phyloP scores from a whole-genome alignment of 2,329 filamentous ascomycete species.

The Trichoderma atroviride region DNA sequence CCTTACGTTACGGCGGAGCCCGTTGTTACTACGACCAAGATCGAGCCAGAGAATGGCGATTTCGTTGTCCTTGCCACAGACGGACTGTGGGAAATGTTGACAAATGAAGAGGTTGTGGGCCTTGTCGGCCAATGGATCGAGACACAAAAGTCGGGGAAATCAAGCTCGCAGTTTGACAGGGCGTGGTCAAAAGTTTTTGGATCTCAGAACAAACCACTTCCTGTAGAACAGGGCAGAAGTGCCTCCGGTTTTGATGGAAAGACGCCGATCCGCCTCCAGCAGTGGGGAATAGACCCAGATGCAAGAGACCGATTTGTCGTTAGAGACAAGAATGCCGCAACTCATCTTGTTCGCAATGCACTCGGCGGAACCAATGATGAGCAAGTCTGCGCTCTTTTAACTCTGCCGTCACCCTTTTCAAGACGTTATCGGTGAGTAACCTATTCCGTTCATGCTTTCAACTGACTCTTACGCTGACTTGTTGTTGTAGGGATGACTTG shows the following conservation, averaged over 20 bases:
- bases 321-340: slow-evolving; percentile 94
- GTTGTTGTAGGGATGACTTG: slow-evolving; percentile 73
- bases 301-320: slow-evolving; percentile 85
- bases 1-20: slow-evolving; percentile 98
- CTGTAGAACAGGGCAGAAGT: slow-evolving; percentile 68
- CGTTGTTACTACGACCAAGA: slow-evolving; percentile 87
- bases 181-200: slow-evolving; percentile 69
- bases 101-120: slow-evolving; percentile 95
- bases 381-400: slow-evolving; percentile 89
- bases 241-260: slow-evolving; percentile 62
- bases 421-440: slow-evolving; percentile 75
- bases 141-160: slow-evolving; percentile 59
- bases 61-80: slow-evolving; percentile 97
- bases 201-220: slow-evolving; percentile 58
- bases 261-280: slow-evolving; percentile 82
- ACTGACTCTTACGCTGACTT: slow-evolving; percentile 27
- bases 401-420: slow-evolving; percentile 87
- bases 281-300: slow-evolving; percentile 81
- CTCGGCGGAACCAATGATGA: slow-evolving; percentile 91
- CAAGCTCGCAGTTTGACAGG: slow-evolving; percentile 67
- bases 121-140: slow-evolving; percentile 97
- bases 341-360: slow-evolving; percentile 92
- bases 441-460: neutral
- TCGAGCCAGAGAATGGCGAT: slow-evolving; percentile 86
- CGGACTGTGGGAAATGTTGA: slow-evolving; percentile 98